Evolutionary conservation across 257 asterid genomes (phyloP).

Genomic region (Schizonepeta tenuifolia): DNA sequence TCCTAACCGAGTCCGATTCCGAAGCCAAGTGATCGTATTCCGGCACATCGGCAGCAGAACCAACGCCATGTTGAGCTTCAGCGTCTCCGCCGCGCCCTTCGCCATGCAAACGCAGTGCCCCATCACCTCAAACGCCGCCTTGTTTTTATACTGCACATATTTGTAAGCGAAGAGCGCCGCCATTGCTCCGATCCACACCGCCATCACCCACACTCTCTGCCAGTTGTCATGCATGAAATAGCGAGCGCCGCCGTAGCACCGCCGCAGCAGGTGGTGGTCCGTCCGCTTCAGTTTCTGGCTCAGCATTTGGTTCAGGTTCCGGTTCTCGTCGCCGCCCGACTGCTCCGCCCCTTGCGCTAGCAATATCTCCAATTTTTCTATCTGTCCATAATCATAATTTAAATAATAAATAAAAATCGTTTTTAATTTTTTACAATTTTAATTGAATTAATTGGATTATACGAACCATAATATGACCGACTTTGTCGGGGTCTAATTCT

Average conservation of each 20-base stretch:
- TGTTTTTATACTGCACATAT: conserved; percentile 56
- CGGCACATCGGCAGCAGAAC: conserved; percentile 79
- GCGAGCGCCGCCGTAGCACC: conserved; percentile 49
- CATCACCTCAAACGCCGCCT: conserved; percentile 63
- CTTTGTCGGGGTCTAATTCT: conserved; percentile 72
- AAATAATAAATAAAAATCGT: too few relatives aligned
- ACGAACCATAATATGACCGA: conserved; percentile 63
- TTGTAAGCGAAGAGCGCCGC: conserved; percentile 67
- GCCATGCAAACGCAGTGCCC: conserved; percentile 80
- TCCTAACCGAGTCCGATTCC: conserved; percentile 70
- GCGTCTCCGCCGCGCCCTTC: conserved; percentile 90
- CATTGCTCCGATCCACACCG: too few relatives aligned
- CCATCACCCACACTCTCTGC: conserved; percentile 78
- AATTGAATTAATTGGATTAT: background rate
- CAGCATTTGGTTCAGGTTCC: conserved; percentile 61
- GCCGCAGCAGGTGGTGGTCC: conserved; percentile 43
- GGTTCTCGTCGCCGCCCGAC: conserved; percentile 51
- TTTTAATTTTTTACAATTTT: too few relatives aligned
- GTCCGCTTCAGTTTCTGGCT: conserved; percentile 69
- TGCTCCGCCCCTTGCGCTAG: too few relatives aligned
- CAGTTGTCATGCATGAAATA: conserved; percentile 69
- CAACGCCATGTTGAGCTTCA: conserved; percentile 87
- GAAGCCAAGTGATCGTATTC: conserved; percentile 86
- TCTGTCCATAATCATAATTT: conserved; percentile 44
- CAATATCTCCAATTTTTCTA: conserved; percentile 68